phyloP scores from a whole-genome alignment of 2,329 filamentous ascomycete species.

The Thelonectria olida region DNA sequence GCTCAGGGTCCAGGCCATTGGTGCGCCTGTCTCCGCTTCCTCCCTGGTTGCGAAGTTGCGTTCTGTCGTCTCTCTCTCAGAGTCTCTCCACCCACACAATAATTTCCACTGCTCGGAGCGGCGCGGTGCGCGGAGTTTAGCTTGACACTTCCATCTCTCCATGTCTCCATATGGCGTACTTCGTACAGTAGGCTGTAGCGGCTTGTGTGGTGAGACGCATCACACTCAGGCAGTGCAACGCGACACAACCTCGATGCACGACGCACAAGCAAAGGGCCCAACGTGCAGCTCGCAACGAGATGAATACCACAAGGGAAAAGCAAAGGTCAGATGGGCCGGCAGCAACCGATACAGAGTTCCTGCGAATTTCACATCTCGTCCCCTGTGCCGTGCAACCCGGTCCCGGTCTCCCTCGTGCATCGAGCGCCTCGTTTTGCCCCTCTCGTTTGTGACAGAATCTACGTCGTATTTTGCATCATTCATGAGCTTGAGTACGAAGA shows the following conservation, averaged over 20 bases:
- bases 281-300: not conserved
- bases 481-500: not conserved
- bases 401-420: not conserved
- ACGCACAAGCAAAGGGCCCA: not conserved
- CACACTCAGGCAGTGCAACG: not conserved
- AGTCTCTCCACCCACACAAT: too few species aligned
- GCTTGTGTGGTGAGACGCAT: constrained; percentile 16
- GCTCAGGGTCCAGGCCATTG: not conserved
- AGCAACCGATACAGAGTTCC: not conserved
- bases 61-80: not conserved
- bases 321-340: not conserved
- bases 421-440: too few species aligned
- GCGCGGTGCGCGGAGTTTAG: constrained; percentile 11
- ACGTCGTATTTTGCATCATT: not conserved
- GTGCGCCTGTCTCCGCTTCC: not conserved
- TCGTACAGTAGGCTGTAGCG: not conserved
- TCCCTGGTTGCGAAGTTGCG: not conserved
- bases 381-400: not conserved
- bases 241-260: not conserved
- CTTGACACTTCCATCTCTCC: not conserved
- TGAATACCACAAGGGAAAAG: not conserved
- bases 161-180: not conserved
- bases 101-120: constrained; percentile 8
- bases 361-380: not conserved
- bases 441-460: not conserved